phyloP scores from a whole-genome alignment of 768 basidiomycete genomes.

The Fibroporia radiculosa region DNA sequence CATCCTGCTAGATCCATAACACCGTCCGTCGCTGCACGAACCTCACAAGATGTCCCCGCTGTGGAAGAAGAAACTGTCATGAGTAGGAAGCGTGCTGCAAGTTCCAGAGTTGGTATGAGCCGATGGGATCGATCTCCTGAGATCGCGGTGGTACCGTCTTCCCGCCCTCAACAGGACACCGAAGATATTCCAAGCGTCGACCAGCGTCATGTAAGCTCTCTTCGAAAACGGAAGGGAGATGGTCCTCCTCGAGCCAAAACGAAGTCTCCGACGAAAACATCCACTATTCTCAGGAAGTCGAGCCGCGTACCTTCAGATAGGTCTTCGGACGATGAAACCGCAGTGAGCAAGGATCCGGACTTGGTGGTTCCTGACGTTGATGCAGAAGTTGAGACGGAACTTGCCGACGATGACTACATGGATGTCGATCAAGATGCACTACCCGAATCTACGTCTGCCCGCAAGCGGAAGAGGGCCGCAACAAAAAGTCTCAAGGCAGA shows the following conservation, averaged over 20 bases:
- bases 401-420: slow-evolving; percentile 34
- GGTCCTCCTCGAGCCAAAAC: background rate
- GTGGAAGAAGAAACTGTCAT: no score
- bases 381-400: slow-evolving; percentile 34
- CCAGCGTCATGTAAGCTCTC: background rate
- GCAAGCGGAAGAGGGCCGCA: slow-evolving; percentile 17
- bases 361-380: slow-evolving; percentile 5
- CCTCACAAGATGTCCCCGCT: no score
- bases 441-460: slow-evolving; percentile 27
- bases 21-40: no score
- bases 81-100: no score
- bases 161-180: no score
- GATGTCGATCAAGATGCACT: slow-evolving; percentile 21
- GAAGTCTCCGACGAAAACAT: slow-evolving; percentile 4
- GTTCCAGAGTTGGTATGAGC: no score
- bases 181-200: background rate
- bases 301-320: background rate
- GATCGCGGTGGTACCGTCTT: no score
- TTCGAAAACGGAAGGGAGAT: background rate
- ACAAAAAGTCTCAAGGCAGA: slow-evolving; percentile 17
- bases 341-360: slow-evolving; percentile 3
- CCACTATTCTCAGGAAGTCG: background rate
- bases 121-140: no score
- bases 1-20: no score
- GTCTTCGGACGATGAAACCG: slow-evolving; percentile 7